Evolutionary conservation across 768 basidiomycete genomes (phyloP).

Genomic region (Lentinula lateritia): DNA sequence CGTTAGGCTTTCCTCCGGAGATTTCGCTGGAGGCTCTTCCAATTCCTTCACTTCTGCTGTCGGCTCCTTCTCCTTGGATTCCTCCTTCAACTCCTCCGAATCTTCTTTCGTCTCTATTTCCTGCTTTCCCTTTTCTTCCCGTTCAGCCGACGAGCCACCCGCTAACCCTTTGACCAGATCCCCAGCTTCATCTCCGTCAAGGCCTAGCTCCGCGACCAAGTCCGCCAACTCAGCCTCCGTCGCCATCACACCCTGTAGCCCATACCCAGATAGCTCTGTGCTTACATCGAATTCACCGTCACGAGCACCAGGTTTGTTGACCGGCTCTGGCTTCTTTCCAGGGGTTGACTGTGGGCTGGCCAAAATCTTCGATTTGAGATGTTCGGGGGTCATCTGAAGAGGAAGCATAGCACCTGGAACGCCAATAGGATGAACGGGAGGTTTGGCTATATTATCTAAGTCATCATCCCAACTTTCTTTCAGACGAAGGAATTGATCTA

Average conservation of each 20-base stretch:
- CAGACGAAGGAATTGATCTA: conserved; percentile 64
- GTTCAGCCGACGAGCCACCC: conserved; percentile 18
- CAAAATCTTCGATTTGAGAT: conserved; percentile 53
- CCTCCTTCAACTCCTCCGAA: not conserved
- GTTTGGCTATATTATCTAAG: conserved; percentile 57
- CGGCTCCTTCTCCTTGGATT: conserved; percentile 10
- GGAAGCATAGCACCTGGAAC: conserved; percentile 77
- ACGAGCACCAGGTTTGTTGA: conserved; percentile 39
- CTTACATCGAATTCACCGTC: conserved; percentile 58
- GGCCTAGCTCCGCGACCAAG: conserved; percentile 69
- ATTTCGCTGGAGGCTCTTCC: conserved; percentile 1
- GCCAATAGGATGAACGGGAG: conserved; percentile 58
- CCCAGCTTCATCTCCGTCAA: conserved; percentile 71
- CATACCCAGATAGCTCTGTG: conserved; percentile 62
- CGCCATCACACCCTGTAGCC: conserved; percentile 71
- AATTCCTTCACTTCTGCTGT: conserved; percentile 8
- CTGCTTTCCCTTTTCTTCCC: conserved; percentile 7
- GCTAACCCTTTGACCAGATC: conserved; percentile 66
- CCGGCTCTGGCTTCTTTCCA: conserved; percentile 37
- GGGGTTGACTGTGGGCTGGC: conserved; percentile 37
- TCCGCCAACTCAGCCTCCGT: conserved; percentile 70
- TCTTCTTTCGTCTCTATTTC: not conserved
- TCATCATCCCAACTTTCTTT: conserved; percentile 63
- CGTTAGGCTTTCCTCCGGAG: not conserved
- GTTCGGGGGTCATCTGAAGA: conserved; percentile 76